Evolutionary conservation across 2,329 filamentous ascomycete species (phyloP), one percentile per base, ranked within the genome.

Genomic region (Claviceps digitariae): DNA sequence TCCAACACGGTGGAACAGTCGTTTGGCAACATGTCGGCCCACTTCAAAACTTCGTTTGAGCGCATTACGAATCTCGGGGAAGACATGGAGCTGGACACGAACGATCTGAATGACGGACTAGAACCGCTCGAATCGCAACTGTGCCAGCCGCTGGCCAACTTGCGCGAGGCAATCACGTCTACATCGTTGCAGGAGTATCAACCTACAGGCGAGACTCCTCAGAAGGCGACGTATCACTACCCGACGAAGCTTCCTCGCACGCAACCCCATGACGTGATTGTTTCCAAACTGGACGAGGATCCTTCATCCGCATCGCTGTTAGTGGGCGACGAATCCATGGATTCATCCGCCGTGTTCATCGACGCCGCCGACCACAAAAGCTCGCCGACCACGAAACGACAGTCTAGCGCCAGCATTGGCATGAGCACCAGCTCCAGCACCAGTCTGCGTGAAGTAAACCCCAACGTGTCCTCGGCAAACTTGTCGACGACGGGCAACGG

Each of bases 141-240:
- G 12, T 81, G 83, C 57, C 77, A 82, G 59, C 86, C 89, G 8
- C 79, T 97, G 6, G 70, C 75, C 27, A 76, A 82, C 48, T 79
- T 98, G 27, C 82, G 88, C 8, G 75, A 82, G 20, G 77, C 81
- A n/a, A 80, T 95, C 48, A 71, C 77, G 17, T 71, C 69, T 48
- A 82, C 83, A 1, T 68, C 74, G 4, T 74, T 97, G 51, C 77
- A 82, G 52, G 90, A 96, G 64, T 97, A 97, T 66, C 74, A 81
- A 40, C 80, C 87, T 0, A 97, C 93, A 0, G 91, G 93, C 51
- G 77, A 85, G 48, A 97, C 93, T 1, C 93, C 93, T 0, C 81
- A 86, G 63, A 93, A 90, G 69, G 73, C 76, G 31, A 75, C 82
- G 51, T 98, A 97, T 68, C 75, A 81, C n/a, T 95, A 88, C 63